phyloP scores from a whole-genome alignment of 2,329 filamentous ascomycete genomes.

The Ophiostoma himal-ulmi region DNA sequence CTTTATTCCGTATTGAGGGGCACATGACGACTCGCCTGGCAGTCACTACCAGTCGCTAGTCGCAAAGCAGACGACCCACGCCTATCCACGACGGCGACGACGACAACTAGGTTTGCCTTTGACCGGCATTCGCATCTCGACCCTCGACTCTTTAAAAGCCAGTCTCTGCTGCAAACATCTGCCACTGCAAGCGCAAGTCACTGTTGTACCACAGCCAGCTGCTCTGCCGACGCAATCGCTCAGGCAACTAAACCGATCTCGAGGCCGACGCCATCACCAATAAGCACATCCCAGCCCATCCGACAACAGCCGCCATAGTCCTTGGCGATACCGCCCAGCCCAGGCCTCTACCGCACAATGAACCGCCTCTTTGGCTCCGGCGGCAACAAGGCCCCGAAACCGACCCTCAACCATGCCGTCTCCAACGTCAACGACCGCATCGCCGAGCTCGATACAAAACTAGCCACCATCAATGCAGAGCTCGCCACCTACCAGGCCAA shows the following conservation, averaged over 20 bases:
- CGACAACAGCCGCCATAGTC: neutral
- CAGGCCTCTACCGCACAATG: constrained; percentile 47
- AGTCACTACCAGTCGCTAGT: neutral
- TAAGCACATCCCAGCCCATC: no score
- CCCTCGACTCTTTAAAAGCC: neutral
- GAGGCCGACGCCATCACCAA: neutral
- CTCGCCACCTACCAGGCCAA: constrained; percentile 82
- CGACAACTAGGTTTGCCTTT: neutral
- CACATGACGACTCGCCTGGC: neutral
- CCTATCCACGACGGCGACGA: no score
- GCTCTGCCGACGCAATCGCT: neutral
- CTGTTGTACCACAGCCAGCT: neutral
- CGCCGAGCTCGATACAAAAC: constrained; percentile 86
- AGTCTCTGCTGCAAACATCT: neutral
- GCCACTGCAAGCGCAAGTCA: neutral
- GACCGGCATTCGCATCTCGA: neutral
- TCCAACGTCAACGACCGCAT: constrained; percentile 78
- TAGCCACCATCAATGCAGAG: constrained; percentile 86
- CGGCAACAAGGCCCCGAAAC: constrained; percentile 72
- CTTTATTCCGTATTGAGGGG: constrained; percentile 10
- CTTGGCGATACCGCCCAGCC: neutral
- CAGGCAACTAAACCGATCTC: neutral
- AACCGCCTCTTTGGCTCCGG: constrained; percentile 85
- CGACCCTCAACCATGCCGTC: constrained; percentile 78
- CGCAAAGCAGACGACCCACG: neutral